These are phyloP conservation scores for Teunomyces cretensis DNA, from an alignment of 805 yeast species.

Conservation along the genomic window DNA sequence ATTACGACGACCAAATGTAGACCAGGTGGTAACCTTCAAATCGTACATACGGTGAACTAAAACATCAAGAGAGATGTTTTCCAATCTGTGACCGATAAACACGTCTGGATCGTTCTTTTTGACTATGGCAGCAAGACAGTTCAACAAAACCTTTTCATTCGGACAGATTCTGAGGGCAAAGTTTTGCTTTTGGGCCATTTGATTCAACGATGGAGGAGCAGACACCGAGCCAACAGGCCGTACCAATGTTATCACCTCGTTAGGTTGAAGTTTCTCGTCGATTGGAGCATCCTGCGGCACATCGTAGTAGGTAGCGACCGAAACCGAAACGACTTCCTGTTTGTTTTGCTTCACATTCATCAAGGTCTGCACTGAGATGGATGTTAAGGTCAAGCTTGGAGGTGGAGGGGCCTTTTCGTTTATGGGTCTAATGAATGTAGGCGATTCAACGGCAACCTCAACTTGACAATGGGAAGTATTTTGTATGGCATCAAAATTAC, in stretches of 20 bases:
- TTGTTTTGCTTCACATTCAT: conserved; percentile 71
- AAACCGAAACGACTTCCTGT: conserved; percentile 85
- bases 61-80: conserved; percentile 74
- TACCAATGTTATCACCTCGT: conserved; percentile 66
- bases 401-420: conserved; percentile 54
- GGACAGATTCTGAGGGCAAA: conserved; percentile 58
- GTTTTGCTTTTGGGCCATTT: conserved; percentile 54
- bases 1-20: conserved; percentile 78
- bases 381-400: conserved; percentile 61
- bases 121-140: conserved; percentile 70
- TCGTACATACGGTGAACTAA: conserved; percentile 79
- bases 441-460: conserved; percentile 60
- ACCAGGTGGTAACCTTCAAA: conserved; percentile 71
- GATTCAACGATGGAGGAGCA: conserved; percentile 75
- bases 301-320: conserved; percentile 68
- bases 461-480: conserved; percentile 78
- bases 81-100: conserved; percentile 83
- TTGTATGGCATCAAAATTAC: conserved; percentile 55
- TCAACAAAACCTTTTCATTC: conserved; percentile 71
- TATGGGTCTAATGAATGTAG: conserved; percentile 49
- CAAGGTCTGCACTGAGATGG: conserved; percentile 76
- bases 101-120: conserved; percentile 87
- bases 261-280: conserved; percentile 59
- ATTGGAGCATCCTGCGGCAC: conserved; percentile 76
- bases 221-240: conserved; percentile 69